Evolutionary conservation across 352 stramenopile genomes (phyloP).

Genomic region (Phytophthora crassamura): DNA sequence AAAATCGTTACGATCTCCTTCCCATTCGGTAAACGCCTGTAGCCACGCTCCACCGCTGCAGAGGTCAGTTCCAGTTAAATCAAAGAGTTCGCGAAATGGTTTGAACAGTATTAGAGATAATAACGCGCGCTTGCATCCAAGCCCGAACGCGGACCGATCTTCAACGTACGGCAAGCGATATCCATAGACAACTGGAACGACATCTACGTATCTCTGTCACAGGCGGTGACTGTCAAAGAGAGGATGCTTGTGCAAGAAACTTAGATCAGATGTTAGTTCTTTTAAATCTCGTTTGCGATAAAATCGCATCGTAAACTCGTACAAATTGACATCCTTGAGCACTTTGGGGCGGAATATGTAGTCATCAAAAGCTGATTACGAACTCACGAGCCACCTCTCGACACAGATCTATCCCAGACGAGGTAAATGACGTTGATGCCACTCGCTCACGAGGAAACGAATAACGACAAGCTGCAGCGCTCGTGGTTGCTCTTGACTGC

Average conservation of each 20-base stretch:
- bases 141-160: neutral
- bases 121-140: neutral
- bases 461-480: too few species aligned
- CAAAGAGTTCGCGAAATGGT: too few species aligned
- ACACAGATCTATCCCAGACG: too few species aligned
- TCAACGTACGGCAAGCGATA: neutral
- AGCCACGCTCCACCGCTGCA: too few species aligned
- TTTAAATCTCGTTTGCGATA: too few species aligned
- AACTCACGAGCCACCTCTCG: neutral
- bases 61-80: too few species aligned
- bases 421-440: too few species aligned
- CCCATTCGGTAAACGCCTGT: too few species aligned
- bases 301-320: slow-evolving; percentile 6
- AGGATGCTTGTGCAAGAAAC: neutral
- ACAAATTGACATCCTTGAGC: neutral
- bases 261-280: neutral
- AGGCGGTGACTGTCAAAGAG: slow-evolving; percentile 8
- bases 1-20: too few species aligned
- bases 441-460: too few species aligned
- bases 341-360: neutral
- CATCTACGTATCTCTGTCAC: neutral
- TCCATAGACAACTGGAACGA: neutral
- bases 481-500: too few species aligned
- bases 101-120: too few species aligned
- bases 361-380: slow-evolving; percentile 1